These are phyloP conservation scores for Periconia sp. DNA, from an alignment of 2,329 filamentous ascomycete genomes.

Conservation along the genomic window DNA sequence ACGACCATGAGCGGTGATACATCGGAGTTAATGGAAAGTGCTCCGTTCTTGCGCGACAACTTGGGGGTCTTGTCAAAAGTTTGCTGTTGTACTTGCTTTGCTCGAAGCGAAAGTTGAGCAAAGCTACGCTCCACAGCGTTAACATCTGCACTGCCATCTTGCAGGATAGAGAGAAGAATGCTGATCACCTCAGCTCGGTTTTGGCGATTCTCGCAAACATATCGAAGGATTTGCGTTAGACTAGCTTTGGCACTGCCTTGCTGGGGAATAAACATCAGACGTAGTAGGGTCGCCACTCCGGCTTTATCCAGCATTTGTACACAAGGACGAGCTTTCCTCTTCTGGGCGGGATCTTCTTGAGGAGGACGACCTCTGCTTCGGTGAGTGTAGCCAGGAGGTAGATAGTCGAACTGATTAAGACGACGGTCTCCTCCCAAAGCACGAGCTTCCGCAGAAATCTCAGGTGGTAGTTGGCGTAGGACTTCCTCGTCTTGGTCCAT, in stretches of 20 bases:
- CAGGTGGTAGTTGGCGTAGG: conserved; percentile 78
- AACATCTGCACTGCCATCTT: conserved; percentile 92
- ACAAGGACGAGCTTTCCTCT: conserved; percentile 73
- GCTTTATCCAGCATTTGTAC: conserved; percentile 97
- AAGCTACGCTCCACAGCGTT: conserved; percentile 95
- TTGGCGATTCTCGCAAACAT: conserved; percentile 95
- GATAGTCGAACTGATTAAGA: conserved; percentile 55
- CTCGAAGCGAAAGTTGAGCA: conserved; percentile 85
- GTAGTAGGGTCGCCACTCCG: conserved; percentile 90
- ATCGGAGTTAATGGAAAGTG: conserved; percentile 70
- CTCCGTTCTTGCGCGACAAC: conserved; percentile 72
- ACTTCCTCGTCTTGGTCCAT: conserved; percentile 90
- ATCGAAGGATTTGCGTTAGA: conserved; percentile 83
- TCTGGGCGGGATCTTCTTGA: conserved; percentile 52
- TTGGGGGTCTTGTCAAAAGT: conserved; percentile 77
- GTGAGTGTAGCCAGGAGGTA: conserved; percentile 24
- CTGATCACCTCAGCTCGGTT: conserved; percentile 93
- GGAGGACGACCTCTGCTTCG: conserved; percentile 38
- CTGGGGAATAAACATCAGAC: conserved; percentile 97
- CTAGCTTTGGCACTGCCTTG: conserved; percentile 82
- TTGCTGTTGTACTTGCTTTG: conserved; percentile 67
- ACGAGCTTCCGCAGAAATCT: conserved; percentile 83
- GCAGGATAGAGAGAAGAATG: conserved; percentile 86
- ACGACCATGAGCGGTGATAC: conserved; percentile 93
- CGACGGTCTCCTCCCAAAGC: conserved; percentile 61